Conservation (phyloP, 139 green algal species). For the Coelastrella sp. region DNA sequence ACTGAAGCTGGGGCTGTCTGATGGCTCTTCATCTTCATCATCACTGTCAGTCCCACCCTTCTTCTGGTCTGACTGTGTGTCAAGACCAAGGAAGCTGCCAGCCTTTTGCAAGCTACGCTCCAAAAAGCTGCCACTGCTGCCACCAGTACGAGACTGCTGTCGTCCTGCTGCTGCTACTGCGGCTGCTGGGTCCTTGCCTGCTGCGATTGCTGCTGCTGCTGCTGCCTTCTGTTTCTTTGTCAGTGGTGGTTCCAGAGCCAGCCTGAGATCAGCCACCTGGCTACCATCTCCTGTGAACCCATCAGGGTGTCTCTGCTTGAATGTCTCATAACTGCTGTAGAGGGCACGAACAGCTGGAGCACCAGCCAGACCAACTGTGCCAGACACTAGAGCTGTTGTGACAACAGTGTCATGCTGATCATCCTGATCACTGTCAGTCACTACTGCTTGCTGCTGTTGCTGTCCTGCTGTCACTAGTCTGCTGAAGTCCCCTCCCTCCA, state of each 20-base stretch:
- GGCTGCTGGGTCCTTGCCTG: conserved; percentile 9
- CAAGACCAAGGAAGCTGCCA: conserved; percentile 28
- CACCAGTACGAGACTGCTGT: not conserved
- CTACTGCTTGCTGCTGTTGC: not conserved
- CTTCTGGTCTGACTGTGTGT: conserved; percentile 9
- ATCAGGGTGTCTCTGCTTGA: not conserved
- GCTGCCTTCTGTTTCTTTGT: not conserved
- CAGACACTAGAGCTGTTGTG: not conserved
- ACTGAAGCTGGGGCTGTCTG: not conserved
- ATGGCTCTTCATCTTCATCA: not conserved
- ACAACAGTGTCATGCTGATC: too few relatives aligned
- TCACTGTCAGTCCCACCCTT: conserved; percentile 2
- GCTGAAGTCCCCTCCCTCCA: conserved; percentile 20
- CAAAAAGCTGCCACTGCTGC: not conserved
- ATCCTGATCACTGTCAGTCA: not conserved
- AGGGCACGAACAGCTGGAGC: conserved; percentile 11
- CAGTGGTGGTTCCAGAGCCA: conserved; percentile 17
- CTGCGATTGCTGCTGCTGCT: conserved; percentile 11
- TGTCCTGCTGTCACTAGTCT: not conserved
- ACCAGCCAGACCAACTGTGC: not conserved
- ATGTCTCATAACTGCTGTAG: conserved; percentile 42
- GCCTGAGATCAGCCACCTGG: not conserved
- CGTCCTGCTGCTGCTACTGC: conserved; percentile 5
- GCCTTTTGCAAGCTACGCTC: conserved; percentile 36
- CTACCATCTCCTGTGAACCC: not conserved